A percentile compares a stretch with the other conserved stretches of the same genome.
Conservation (phyloP, 2,329 filamentous ascomycete species). For the Cercospora sesami region DNA sequence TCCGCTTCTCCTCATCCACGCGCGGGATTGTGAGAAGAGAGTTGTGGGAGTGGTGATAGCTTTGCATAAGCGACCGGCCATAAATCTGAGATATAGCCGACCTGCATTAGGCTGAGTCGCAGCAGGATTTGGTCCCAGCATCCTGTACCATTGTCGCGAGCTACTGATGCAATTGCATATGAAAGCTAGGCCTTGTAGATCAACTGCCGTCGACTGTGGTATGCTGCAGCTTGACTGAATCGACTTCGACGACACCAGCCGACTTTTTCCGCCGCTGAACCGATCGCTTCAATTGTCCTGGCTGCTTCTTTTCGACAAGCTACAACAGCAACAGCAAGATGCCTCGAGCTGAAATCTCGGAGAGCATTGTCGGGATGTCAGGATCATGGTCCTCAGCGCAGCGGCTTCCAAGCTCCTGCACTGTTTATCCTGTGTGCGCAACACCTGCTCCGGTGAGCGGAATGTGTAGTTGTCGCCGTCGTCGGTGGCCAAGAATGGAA, state of each 20-base stretch:
- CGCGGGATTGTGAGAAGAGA: neutral
- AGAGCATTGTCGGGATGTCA: neutral
- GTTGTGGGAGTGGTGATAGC: neutral
- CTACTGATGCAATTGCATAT: neutral
- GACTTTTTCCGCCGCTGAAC: neutral
- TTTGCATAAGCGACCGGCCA: constrained; percentile 11
- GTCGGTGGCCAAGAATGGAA: neutral
- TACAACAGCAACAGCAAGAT: neutral
- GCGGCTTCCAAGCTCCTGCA: neutral
- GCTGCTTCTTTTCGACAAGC: neutral
- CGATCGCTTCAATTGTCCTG: neutral
- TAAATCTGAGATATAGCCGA: neutral
- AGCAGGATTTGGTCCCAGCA: neutral
- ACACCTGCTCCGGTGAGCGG: neutral
- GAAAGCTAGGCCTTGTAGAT: neutral
- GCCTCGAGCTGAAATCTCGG: neutral
- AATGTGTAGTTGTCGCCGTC: neutral
- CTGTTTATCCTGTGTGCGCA: neutral
- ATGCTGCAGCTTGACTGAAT: neutral
- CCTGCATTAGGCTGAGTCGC: neutral
- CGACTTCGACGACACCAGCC: neutral
- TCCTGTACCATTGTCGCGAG: neutral
- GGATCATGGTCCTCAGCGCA: neutral
- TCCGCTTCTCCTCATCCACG: constrained; percentile 5
- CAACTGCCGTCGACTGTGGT: neutral